Evolutionary conservation across 306 rosid species (phyloP).

Genomic region (Leucaena leucocephala): DNA sequence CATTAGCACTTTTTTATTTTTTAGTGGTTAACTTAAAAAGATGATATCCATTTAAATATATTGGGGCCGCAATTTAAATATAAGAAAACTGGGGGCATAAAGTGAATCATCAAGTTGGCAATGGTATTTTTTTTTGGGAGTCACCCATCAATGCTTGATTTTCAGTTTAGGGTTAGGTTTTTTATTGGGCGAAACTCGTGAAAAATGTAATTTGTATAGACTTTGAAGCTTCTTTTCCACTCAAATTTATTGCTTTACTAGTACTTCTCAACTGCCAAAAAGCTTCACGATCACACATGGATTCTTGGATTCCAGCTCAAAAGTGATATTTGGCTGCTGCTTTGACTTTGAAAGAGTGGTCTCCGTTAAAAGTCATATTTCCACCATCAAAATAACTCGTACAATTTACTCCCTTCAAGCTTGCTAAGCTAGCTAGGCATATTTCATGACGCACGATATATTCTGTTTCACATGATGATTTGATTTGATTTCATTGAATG

Average conservation of each 20-base stretch:
- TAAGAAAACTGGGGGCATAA: not conserved
- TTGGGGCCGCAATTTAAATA: too few species aligned
- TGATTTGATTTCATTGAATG: too few species aligned
- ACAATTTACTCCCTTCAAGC: too few species aligned
- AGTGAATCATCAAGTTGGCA: not conserved
- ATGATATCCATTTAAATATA: too few species aligned
- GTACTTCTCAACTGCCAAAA: not conserved
- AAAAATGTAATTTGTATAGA: not conserved
- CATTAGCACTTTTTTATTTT: too few species aligned
- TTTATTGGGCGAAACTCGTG: not conserved
- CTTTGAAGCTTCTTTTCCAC: not conserved
- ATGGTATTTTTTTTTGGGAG: not conserved
- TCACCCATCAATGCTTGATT: not conserved
- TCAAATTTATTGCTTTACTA: not conserved
- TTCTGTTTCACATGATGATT: not conserved
- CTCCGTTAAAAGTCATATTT: not conserved
- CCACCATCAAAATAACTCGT: not conserved
- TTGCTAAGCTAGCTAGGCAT: too few species aligned
- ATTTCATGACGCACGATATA: not conserved
- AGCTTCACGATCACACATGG: not conserved
- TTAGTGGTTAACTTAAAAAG: too few species aligned
- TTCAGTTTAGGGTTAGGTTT: not conserved
- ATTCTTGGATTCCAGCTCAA: conserved; percentile 25
- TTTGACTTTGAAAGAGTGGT: conserved; percentile 5
- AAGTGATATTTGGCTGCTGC: not conserved